phyloP scores from a whole-genome alignment of 2,329 filamentous ascomycete species.

The Scytalidium lignicola region DNA sequence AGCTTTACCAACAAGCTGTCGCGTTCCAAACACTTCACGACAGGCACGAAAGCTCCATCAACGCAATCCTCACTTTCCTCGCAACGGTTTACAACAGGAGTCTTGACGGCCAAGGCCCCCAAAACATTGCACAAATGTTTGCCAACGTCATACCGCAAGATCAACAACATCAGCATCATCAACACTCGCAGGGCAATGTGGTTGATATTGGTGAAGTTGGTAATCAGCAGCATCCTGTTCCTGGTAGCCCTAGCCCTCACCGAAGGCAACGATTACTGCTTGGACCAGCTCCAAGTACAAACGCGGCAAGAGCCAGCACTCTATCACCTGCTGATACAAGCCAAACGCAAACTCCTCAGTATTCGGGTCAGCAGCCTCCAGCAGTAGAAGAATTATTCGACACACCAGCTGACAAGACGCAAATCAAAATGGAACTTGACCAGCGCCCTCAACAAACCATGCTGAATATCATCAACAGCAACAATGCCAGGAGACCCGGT shows the following conservation, averaged over 20 bases:
- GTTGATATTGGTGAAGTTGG: conserved; percentile 56
- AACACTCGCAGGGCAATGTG: conserved; percentile 47
- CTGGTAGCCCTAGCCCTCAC: conserved; percentile 22
- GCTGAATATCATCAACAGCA: conserved; percentile 62
- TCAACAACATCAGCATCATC: conserved; percentile 29
- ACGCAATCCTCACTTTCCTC: conserved; percentile 94
- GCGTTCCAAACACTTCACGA: conserved; percentile 89
- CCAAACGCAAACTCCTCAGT: conserved; percentile 19
- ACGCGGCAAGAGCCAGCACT: conserved; percentile 11
- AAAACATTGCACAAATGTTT: conserved; percentile 82
- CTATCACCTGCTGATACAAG: conserved; percentile 20
- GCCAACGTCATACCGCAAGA: conserved; percentile 64
- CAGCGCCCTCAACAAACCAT: conserved; percentile 55
- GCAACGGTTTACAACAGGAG: conserved; percentile 95
- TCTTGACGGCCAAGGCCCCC: conserved; percentile 73
- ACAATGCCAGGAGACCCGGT: conserved; percentile 47
- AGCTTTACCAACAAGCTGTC: conserved; percentile 81
- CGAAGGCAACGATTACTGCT: conserved; percentile 25
- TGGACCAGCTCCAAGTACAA: conserved; percentile 23
- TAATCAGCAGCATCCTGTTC: conserved; percentile 16
- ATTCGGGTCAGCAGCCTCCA: conserved; percentile 38
- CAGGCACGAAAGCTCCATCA: conserved; percentile 97
- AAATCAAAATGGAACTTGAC: conserved; percentile 51
- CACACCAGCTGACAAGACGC: conserved; percentile 40
- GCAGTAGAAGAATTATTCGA: conserved; percentile 58